A percentile compares a stretch with the other conserved stretches of the same genome.
phyloP scores from a whole-genome alignment of 2,329 filamentous ascomycete genomes.

The Blastomyces emzantsi region DNA sequence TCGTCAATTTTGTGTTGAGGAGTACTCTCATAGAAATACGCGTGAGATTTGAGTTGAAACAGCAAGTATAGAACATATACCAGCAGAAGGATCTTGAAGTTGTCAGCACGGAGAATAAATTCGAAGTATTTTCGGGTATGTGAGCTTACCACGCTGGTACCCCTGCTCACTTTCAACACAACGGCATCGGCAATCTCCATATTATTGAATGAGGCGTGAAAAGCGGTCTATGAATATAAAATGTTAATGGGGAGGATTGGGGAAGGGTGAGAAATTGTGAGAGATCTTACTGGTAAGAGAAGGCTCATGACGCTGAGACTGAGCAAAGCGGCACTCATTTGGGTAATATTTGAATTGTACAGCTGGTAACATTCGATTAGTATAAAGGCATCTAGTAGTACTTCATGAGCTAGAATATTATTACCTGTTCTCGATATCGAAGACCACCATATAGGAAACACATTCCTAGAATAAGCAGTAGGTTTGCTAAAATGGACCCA shows the following conservation, averaged over 20 bases:
- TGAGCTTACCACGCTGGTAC: conserved; percentile 67
- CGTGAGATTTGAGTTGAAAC: conserved; percentile 86
- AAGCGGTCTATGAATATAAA: conserved; percentile 56
- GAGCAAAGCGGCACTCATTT: conserved; percentile 90
- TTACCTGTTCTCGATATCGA: conserved; percentile 74
- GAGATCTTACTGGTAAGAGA: conserved; percentile 58
- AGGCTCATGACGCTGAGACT: conserved; percentile 86
- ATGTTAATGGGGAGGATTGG: background rate
- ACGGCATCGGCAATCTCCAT: conserved; percentile 53
- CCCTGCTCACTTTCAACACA: conserved; percentile 77
- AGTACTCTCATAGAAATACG: conserved; percentile 86
- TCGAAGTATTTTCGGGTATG: background rate
- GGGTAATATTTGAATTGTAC: conserved; percentile 90
- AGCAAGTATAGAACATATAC: conserved; percentile 77
- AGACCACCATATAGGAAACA: conserved; percentile 79
- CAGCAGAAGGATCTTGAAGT: conserved; percentile 57
- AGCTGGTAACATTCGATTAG: conserved; percentile 42
- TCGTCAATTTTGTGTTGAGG: conserved; percentile 90
- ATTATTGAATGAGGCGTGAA: conserved; percentile 75
- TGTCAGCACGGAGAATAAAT: background rate
- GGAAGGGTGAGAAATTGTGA: background rate
- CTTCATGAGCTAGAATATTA: conserved; percentile 1
- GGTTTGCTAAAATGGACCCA: conserved; percentile 80
- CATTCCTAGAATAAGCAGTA: conserved; percentile 86
- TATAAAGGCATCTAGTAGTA: background rate